Evolutionary conservation across 345 rosid genomes (phyloP).

Genomic region (Theobroma cacao): DNA sequence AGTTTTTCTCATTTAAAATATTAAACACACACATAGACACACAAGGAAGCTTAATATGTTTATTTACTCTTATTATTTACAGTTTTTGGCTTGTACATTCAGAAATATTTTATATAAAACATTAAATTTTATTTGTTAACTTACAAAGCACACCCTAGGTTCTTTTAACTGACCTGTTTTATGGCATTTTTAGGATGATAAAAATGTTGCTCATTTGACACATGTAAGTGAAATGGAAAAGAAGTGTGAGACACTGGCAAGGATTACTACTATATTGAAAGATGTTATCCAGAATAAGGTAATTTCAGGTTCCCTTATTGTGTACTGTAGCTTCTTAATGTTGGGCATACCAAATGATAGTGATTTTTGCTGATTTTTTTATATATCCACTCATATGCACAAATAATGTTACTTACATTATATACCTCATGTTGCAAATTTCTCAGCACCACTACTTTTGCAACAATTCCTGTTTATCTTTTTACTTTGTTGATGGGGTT

Average conservation of each 20-base stretch:
- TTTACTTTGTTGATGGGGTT: neutral
- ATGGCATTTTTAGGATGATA: constrained; percentile 65
- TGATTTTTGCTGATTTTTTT: neutral
- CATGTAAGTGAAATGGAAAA: constrained; percentile 95
- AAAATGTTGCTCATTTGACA: constrained; percentile 92
- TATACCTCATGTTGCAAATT: neutral
- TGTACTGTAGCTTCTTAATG: neutral
- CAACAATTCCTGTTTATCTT: neutral
- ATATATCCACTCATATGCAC: neutral
- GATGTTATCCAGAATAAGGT: constrained; percentile 99
- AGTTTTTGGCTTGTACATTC: neutral
- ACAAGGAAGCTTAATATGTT: neutral
- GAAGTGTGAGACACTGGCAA: constrained; percentile 82
- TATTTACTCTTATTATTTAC: neutral
- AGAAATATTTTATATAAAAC: neutral
- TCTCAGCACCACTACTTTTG: neutral
- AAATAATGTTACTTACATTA: neutral
- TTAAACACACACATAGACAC: neutral
- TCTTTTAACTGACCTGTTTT: neutral
- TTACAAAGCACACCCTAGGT: neutral
- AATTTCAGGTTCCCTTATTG: constrained; percentile 1
- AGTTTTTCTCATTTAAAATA: neutral
- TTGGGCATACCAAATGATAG: neutral
- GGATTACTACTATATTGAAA: constrained; percentile 87
- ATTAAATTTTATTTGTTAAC: neutral